Conservation (phyloP, 2,329 filamentous ascomycete species). For the Cercospora janseana region DNA sequence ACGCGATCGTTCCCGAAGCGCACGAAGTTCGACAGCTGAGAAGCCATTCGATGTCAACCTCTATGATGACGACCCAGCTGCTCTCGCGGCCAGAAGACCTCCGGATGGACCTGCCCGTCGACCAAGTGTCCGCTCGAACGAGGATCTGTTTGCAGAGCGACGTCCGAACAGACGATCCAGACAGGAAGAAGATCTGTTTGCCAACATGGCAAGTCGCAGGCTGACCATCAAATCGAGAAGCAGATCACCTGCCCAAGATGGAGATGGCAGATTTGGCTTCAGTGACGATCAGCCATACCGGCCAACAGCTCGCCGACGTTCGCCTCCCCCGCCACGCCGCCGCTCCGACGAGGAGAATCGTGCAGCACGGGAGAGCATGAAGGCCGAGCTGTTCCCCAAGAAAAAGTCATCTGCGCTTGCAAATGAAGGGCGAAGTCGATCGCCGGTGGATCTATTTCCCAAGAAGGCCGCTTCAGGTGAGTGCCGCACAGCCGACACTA, state of each 20-base stretch:
- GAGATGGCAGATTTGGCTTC: conserved; percentile 50
- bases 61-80: conserved; percentile 68
- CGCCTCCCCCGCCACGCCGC: conserved; percentile 39
- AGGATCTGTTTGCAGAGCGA: conserved; percentile 22
- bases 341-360: conserved; percentile 28
- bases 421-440: conserved; percentile 15
- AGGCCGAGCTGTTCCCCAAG: conserved; percentile 44
- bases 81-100: conserved; percentile 12
- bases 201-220: conserved; percentile 42
- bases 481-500: conserved; percentile 23
- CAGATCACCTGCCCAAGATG: conserved; percentile 55
- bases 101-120: conserved; percentile 14
- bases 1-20: conserved; percentile 47
- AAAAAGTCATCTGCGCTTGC: conserved; percentile 22
- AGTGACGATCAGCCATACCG: conserved; percentile 50
- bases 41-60: conserved; percentile 68
- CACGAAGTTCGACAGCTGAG: conserved; percentile 36
- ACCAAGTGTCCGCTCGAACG: background rate
- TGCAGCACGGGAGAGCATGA: conserved; percentile 28
- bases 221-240: conserved; percentile 54
- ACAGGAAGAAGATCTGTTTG: conserved; percentile 37
- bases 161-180: conserved; percentile 12
- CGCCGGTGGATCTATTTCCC: conserved; percentile 28
- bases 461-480: conserved; percentile 30
- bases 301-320: conserved; percentile 45